Percentiles rank a stretch among this genome's conserved stretches.
Conservation (phyloP, 805 yeast species). For the Cyberlindnera veronae region DNA sequence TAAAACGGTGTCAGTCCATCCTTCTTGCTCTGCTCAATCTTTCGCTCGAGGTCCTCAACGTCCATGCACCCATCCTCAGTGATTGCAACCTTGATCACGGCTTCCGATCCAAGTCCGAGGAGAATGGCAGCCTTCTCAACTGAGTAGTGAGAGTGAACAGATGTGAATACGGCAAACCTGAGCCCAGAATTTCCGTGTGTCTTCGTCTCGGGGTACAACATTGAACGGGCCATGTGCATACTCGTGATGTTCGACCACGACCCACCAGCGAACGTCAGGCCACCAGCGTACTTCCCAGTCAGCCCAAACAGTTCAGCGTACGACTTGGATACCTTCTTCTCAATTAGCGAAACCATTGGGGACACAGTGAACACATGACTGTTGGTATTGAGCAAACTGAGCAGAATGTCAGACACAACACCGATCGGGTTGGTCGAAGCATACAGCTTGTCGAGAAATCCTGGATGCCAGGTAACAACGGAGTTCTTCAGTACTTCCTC, state of each 20-base stretch:
- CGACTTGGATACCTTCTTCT: slow-evolving; percentile 59
- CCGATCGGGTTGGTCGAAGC: slow-evolving; percentile 89
- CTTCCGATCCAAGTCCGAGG: slow-evolving; percentile 62
- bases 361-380: slow-evolving; percentile 84
- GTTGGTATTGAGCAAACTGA: slow-evolving; percentile 73
- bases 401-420: slow-evolving; percentile 63
- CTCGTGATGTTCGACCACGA: slow-evolving; percentile 83
- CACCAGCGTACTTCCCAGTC: slow-evolving; percentile 57
- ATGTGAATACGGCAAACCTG: slow-evolving; percentile 67
- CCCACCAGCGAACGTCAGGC: slow-evolving; percentile 83
- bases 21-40: slow-evolving; percentile 40
- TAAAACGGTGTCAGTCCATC: slow-evolving; percentile 72
- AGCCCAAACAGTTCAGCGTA: slow-evolving; percentile 70
- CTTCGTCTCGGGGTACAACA: slow-evolving; percentile 67
- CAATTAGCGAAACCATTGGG: slow-evolving; percentile 74
- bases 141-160: slow-evolving; percentile 73
- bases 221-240: slow-evolving; percentile 70
- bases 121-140: slow-evolving; percentile 79
- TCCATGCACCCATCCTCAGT: slow-evolving; percentile 55
- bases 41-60: slow-evolving; percentile 40
- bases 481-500: slow-evolving; percentile 60
- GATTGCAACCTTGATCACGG: slow-evolving; percentile 63
- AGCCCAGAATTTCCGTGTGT: slow-evolving; percentile 47
- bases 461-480: slow-evolving; percentile 84
- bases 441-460: slow-evolving; percentile 78